Percentiles rank a stretch among this genome's conserved stretches.
Conservation (phyloP, 2,329 filamentous ascomycete genomes). For the Colletotrichum caudatum region DNA sequence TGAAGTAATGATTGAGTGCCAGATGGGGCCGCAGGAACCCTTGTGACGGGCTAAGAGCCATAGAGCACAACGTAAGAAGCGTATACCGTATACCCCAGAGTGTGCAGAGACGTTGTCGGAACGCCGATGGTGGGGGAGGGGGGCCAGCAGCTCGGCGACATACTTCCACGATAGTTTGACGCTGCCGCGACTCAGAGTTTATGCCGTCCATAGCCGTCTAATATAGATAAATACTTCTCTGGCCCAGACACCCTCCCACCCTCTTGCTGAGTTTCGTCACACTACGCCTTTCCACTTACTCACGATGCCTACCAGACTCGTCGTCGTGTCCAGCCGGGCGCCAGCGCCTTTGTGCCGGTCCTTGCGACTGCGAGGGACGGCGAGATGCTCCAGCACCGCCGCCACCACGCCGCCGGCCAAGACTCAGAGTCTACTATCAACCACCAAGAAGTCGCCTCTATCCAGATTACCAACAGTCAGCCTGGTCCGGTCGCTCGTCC, state of each 20-base stretch:
- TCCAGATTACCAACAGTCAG: conserved; percentile 22
- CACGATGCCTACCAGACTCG: conserved; percentile 32
- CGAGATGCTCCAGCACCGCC: conserved; percentile 30
- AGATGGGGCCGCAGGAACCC: conserved; percentile 27
- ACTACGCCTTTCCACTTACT: neutral
- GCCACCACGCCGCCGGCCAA: conserved; percentile 32
- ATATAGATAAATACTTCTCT: conserved; percentile 27
- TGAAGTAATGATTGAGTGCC: conserved; percentile 5
- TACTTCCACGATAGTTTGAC: conserved; percentile 27
- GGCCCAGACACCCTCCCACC: conserved; percentile 1
- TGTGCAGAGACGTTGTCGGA: conserved; percentile 22
- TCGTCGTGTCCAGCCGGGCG: conserved; percentile 16
- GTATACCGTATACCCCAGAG: neutral
- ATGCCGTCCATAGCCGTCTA: conserved; percentile 39
- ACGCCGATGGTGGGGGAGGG: conserved; percentile 17
- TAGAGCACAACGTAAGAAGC: neutral
- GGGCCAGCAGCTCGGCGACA: conserved; percentile 17
- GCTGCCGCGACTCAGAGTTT: conserved; percentile 24
- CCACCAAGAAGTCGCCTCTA: conserved; percentile 23
- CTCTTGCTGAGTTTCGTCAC: neutral
- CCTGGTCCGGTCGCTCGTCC: conserved; percentile 28
- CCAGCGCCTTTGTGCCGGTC: conserved; percentile 28
- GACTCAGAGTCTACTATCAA: neutral
- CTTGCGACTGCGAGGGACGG: conserved; percentile 17
- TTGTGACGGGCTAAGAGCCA: conserved; percentile 23